phyloP scores from a whole-genome alignment of 176 grass and related monocot species.

The Tuctoria greenei region DNA sequence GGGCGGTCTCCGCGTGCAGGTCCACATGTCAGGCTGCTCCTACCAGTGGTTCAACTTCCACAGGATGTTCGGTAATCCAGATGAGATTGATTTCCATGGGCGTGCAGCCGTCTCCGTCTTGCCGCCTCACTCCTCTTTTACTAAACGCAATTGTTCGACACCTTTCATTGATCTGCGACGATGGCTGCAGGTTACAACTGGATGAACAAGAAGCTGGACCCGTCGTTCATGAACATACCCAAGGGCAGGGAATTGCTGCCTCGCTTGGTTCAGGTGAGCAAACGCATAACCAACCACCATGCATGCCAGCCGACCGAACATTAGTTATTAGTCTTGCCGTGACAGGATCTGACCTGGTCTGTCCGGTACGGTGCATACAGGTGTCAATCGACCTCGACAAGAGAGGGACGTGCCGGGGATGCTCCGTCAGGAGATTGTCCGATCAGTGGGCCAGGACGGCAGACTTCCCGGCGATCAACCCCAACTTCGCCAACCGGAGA shows the following conservation, averaged over 20 bases:
- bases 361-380: constrained; percentile 37
- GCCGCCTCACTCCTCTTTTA: no score
- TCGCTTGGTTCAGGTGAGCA: constrained; percentile 65
- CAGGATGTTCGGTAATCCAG: constrained; percentile 73
- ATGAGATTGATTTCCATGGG: not conserved
- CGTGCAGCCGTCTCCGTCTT: not conserved
- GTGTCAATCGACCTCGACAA: constrained; percentile 64
- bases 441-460: constrained; percentile 58
- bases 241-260: constrained; percentile 58
- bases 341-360: not conserved
- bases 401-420: constrained; percentile 43
- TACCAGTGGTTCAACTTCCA: constrained; percentile 95
- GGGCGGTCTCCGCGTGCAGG: constrained; percentile 44
- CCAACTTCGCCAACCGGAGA: constrained; percentile 47
- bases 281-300: not conserved
- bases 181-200: constrained; percentile 65
- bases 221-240: constrained; percentile 75
- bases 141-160: not conserved
- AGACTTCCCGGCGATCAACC: constrained; percentile 82
- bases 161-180: not conserved
- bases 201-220: constrained; percentile 70
- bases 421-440: constrained; percentile 50
- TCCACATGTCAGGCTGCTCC: constrained; percentile 82
- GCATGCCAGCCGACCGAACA: no score
- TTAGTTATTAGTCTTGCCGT: no score